Conservation (phyloP, 2,329 filamentous ascomycete species). For the Scorias spongiosa region DNA sequence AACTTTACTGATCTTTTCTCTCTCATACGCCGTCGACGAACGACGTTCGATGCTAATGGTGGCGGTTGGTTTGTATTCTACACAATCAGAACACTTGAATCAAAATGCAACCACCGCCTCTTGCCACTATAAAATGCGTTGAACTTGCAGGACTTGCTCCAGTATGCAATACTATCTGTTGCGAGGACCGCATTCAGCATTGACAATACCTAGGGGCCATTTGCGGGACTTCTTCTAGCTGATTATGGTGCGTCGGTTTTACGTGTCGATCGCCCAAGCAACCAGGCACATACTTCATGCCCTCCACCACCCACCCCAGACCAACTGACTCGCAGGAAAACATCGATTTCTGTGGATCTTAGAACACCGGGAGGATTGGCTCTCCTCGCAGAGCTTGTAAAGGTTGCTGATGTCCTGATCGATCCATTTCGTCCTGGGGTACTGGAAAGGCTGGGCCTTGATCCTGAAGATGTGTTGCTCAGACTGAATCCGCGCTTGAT, state of each 20-base stretch:
- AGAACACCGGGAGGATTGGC: slow-evolving; percentile 49
- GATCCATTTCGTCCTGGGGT: slow-evolving; percentile 89
- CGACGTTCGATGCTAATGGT: no score
- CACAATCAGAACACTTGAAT: neutral
- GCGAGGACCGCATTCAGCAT: neutral
- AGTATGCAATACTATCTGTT: neutral
- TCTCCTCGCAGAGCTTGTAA: slow-evolving; percentile 51
- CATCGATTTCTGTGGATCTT: slow-evolving; percentile 65
- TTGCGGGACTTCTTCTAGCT: slow-evolving; percentile 73
- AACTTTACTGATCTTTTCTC: no score
- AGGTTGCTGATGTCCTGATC: slow-evolving; percentile 61
- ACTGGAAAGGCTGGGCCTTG: slow-evolving; percentile 68
- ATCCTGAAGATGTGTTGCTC: slow-evolving; percentile 49
- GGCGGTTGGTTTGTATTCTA: no score
- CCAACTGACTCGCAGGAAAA: slow-evolving; percentile 65
- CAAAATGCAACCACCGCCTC: slow-evolving; percentile 27
- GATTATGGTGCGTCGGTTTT: slow-evolving; percentile 82
- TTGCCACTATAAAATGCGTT: slow-evolving; percentile 45
- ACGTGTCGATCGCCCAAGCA: slow-evolving; percentile 56
- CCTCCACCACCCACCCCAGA: slow-evolving; percentile 44
- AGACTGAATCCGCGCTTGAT: slow-evolving; percentile 59
- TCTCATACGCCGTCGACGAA: no score
- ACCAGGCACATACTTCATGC: slow-evolving; percentile 21
- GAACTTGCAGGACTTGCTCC: slow-evolving; percentile 50
- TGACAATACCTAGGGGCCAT: slow-evolving; percentile 46